A percentile compares a stretch with the other conserved stretches of the same genome.
phyloP scores from a whole-genome alignment of 129 eudicot species.

The Erigeron canadensis region DNA sequence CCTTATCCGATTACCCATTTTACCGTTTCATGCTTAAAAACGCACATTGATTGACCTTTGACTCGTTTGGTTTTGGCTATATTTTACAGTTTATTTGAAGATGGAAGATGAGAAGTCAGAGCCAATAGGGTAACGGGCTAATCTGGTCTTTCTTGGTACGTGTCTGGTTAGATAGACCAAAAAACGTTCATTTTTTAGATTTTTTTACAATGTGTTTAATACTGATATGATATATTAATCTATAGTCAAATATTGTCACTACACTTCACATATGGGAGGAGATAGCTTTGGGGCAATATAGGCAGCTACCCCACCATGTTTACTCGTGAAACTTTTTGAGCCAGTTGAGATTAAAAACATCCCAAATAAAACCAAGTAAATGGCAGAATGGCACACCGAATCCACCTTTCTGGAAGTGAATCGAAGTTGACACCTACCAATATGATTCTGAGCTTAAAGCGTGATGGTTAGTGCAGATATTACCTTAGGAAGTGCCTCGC shows the following conservation, averaged over 20 bases:
- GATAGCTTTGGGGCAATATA: too few relatives aligned
- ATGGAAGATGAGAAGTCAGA: neutral
- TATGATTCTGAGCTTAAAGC: neutral
- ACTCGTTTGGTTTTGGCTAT: too few relatives aligned
- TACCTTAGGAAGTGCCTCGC: slow-evolving; percentile 84
- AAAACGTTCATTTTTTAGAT: neutral
- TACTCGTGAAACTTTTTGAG: neutral
- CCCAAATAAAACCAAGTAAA: neutral
- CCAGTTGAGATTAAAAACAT: neutral
- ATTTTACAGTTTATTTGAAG: neutral
- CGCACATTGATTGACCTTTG: too few relatives aligned
- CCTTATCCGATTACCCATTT: too few relatives aligned
- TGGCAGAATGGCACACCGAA: neutral
- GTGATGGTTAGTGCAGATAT: slow-evolving; percentile 9
- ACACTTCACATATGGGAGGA: too few relatives aligned
- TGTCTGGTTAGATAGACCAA: neutral
- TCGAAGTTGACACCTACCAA: neutral
- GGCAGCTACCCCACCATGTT: too few relatives aligned
- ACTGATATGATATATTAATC: too few relatives aligned
- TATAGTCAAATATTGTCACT: too few relatives aligned
- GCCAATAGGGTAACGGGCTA: neutral
- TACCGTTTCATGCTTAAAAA: too few relatives aligned
- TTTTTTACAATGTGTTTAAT: too few relatives aligned
- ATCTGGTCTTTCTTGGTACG: neutral
- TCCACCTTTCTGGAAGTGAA: neutral